Base-by-base conservation (phyloP, 352 stramenopile genomes). In the Thraustotheca clavata region DNA sequence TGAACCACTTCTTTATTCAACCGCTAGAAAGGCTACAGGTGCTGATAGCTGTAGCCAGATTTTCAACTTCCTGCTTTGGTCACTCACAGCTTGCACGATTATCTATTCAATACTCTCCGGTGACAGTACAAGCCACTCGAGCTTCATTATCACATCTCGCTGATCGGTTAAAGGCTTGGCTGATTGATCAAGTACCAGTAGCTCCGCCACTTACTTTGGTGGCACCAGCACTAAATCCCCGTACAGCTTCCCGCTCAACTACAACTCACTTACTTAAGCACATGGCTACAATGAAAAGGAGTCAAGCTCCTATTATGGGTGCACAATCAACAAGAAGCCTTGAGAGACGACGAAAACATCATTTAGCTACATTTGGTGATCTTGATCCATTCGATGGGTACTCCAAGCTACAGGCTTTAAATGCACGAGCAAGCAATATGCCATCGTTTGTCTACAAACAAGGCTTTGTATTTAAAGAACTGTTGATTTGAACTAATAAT, bases 1-100 rank as follows among this genome's bases (percentile, higher is more conserved):
- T 77, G 12, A 77, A 69, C 33, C 69, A 77, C 36, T 77, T 77
- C n/a, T 62, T 77, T 2, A 29, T 77, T 1, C 71, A 77, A 35
- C 71, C 69, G 0, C 60, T 77, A 27, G 69, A 77, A 41, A 59
- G 71, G 0, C 35, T 72, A 20, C 67, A 75, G 43, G 31, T 71
- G 22, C 35, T 62, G 5, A 31, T 49, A 26, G 18, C 38, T 40
- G 38, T 62, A 12, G 14, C 54, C 8, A n/a, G 38, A 20, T 33
- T 62, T 32, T 12, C 34, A 24, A 34, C 7, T 29, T 14, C 14
- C 35, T 62, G 54, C 22, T 62, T 49, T 16, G 43, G 43, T 9
- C 43, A 52, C 9, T 9, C 43, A 24, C 43, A 9, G 2, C 8
- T 52, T 24, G n/a, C 43, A 9, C 43, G 43, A 2, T 24, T 52